Evolutionary conservation across 108 stramenopile genomes (phyloP).

Genomic region (Stephanodiscus triporus): DNA sequence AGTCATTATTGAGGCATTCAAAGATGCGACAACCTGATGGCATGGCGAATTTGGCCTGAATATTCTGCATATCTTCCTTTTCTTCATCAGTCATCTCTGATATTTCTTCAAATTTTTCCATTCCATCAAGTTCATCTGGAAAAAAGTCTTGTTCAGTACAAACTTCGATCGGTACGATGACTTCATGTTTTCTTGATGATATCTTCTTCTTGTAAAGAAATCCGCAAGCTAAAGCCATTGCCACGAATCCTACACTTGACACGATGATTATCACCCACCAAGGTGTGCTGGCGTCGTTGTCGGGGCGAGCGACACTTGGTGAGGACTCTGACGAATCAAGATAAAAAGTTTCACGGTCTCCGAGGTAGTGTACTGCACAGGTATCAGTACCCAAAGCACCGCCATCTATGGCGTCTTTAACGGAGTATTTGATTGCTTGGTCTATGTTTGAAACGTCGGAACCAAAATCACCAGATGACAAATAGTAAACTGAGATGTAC

Average conservation of each 20-base stretch:
- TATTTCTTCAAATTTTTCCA: background rate
- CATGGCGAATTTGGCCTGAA: too few species aligned
- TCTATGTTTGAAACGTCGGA: slow-evolving; percentile 24
- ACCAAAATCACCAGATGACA: slow-evolving; percentile 13
- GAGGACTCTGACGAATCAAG: slow-evolving; percentile 17
- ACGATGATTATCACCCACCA: background rate
- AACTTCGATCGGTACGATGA: too few species aligned
- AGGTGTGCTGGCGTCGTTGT: background rate
- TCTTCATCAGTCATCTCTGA: too few species aligned
- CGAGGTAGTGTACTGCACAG: slow-evolving; percentile 22
- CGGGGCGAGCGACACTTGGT: background rate
- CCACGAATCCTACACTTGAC: background rate
- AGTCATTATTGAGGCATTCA: too few species aligned
- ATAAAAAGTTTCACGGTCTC: slow-evolving; percentile 15
- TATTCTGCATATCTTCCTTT: too few species aligned
- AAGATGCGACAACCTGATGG: too few species aligned
- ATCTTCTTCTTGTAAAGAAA: background rate
- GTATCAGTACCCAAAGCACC: slow-evolving; percentile 30
- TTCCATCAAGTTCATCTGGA: background rate
- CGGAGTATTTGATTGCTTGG: slow-evolving; percentile 7
- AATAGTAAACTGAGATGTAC: slow-evolving; percentile 25
- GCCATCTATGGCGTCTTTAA: slow-evolving; percentile 24
- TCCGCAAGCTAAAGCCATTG: background rate
- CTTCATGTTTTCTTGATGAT: background rate
- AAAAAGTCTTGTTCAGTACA: too few species aligned